Base-by-base conservation (phyloP, 1,284 basidiomycete genomes). In the Takashimella koratensis region DNA sequence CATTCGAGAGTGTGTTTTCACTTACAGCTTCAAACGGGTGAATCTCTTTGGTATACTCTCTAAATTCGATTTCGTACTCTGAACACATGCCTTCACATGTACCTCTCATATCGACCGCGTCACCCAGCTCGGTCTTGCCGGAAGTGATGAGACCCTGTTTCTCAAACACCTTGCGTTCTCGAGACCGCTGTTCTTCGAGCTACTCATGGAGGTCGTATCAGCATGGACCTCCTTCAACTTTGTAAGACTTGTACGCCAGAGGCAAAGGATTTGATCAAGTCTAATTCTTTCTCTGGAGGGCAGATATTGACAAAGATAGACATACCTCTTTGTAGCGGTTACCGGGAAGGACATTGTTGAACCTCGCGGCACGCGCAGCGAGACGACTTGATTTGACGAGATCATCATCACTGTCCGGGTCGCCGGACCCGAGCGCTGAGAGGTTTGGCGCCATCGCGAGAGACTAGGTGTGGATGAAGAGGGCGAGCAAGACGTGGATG, bases 81-180 rank as follows among this genome's bases (percentile, higher is more conserved):
- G 92, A 90, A 72, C 95, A 98, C 92, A 98, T 97, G 59, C 89
- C 86, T 76, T 81, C 78, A 68, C 95, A 98, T 1, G 90, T 94
- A 19, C 95, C 95, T 12, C 88, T 82, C 66, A 98, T 86, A 26
- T 86, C 87, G 51, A 93, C 88, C 2, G 95, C 93, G 57, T 93
- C 86, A 57, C 88, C 87, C 5, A 97, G 81, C 22, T 86, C 81
- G 60, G 87, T 88, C 3, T 87, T 71, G 0, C 90, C 91, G 63
- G 92, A 89, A 53, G 90, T 88, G 81, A 96, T 91, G 64, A 88
- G 84, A 4, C 92, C 91, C 26, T 86, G 83, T 2, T 83, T 80
- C 54, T 95, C 90, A n/a, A 87, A 89, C 39, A 74, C 80, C 62
- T 85, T 85, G 45, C 88, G 82, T 67, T 95, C 88, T 8, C 77